Evolutionary conservation across 2,329 filamentous ascomycete species (phyloP).

Genomic region (Colletotrichum incanum): DNA sequence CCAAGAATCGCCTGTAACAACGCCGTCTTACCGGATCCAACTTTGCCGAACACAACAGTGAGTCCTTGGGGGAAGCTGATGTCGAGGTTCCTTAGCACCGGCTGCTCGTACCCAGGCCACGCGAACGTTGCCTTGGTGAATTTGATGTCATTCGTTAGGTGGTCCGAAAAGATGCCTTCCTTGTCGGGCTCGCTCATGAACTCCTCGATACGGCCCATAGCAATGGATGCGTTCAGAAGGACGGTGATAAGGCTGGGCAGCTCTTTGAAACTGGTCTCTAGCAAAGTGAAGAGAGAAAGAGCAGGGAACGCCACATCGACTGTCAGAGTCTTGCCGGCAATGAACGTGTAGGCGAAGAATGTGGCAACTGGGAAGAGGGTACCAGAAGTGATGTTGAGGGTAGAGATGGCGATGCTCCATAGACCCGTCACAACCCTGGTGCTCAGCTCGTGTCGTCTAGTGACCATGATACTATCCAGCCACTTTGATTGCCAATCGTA

Average conservation of each 20-base stretch:
- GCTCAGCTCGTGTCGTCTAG: conserved; percentile 77
- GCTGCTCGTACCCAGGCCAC: conserved; percentile 79
- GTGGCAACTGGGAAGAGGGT: conserved; percentile 85
- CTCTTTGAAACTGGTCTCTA: conserved; percentile 82
- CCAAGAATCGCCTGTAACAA: conserved; percentile 72
- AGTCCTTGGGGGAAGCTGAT: conserved; percentile 66
- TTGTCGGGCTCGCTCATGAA: conserved; percentile 92
- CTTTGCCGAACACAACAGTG: conserved; percentile 71
- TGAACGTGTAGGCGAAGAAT: conserved; percentile 84
- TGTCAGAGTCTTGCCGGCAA: conserved; percentile 77
- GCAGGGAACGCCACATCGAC: conserved; percentile 92
- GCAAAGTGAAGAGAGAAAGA: conserved; percentile 82
- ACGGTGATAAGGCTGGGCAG: conserved; percentile 83
- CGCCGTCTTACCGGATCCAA: conserved; percentile 75
- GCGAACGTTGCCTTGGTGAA: conserved; percentile 80
- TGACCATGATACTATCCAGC: conserved; percentile 78
- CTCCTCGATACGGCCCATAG: conserved; percentile 84
- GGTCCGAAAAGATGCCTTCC: conserved; percentile 61
- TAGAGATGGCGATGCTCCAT: conserved; percentile 74
- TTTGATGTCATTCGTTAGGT: conserved; percentile 60
- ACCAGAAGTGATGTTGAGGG: conserved; percentile 80
- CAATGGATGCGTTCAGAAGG: conserved; percentile 86
- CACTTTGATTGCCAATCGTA: conserved; percentile 87
- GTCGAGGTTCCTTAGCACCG: conserved; percentile 64
- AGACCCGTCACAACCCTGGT: conserved; percentile 76